These are phyloP conservation scores for Amphirosellinia nigrospora DNA, from an alignment of 495 filamentous ascomycete species.

Conservation along the genomic window DNA sequence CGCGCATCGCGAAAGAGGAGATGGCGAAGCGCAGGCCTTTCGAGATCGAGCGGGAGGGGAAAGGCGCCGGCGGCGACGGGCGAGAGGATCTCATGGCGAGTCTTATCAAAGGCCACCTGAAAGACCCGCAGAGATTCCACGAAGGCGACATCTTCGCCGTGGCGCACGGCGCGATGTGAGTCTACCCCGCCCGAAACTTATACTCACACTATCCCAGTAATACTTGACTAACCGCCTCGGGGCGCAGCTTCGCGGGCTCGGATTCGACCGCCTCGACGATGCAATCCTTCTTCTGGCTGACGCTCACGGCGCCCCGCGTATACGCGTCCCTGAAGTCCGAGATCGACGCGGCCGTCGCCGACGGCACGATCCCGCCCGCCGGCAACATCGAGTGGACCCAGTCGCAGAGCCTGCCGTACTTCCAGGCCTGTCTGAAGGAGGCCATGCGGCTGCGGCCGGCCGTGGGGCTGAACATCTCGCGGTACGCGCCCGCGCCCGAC, in stretches of 20 bases:
- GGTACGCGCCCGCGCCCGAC: conserved; percentile 55
- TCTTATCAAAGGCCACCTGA: conserved; percentile 53
- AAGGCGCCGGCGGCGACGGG: conserved; percentile 47
- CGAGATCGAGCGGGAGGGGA: conserved; percentile 48
- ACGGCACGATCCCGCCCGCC: conserved; percentile 45
- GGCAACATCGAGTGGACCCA: conserved; percentile 55
- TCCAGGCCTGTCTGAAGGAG: conserved; percentile 72
- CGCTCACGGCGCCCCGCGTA: conserved; percentile 52
- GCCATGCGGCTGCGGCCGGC: conserved; percentile 70
- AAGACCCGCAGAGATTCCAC: conserved; percentile 52
- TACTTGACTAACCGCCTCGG: conserved; percentile 20
- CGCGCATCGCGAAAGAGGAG: conserved; percentile 56
- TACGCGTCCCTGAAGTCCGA: conserved; percentile 52
- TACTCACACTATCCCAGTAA: neutral
- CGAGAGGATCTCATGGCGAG: conserved; percentile 57
- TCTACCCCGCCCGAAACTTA: conserved; percentile 13
- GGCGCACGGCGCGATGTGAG: conserved; percentile 60
- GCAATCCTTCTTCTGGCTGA: conserved; percentile 61
- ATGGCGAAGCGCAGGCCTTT: conserved; percentile 53
- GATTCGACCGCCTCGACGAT: conserved; percentile 68
- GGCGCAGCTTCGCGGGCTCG: conserved; percentile 60
- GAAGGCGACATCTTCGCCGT: conserved; percentile 62
- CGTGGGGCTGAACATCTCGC: conserved; percentile 60
- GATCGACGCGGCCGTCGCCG: conserved; percentile 48
- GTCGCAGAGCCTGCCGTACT: conserved; percentile 58